Conservation (phyloP, 108 stramenopile genomes). For the Nitzschia putrida region DNA sequence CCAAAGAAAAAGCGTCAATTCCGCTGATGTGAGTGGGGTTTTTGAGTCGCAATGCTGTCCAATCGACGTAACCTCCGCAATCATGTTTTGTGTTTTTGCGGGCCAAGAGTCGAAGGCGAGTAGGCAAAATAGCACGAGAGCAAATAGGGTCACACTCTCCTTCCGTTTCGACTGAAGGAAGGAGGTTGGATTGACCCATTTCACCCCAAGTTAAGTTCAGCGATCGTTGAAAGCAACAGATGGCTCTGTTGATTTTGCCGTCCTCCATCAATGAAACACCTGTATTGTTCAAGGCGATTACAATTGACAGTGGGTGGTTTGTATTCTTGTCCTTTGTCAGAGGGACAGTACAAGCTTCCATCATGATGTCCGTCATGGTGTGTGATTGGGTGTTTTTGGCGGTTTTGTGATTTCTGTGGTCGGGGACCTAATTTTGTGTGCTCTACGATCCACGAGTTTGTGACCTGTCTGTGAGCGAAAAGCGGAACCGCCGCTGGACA, state of each 20-base stretch:
- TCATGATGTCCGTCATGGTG: no score
- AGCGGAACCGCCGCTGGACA: no score
- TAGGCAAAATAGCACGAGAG: neutral
- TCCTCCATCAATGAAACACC: slow-evolving; percentile 15
- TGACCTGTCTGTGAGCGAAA: no score
- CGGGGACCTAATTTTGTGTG: no score
- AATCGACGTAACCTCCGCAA: neutral
- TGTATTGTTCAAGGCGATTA: slow-evolving; percentile 4
- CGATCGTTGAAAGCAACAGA: neutral
- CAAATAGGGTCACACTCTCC: neutral
- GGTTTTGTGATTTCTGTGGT: no score
- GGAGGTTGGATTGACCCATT: neutral
- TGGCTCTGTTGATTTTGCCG: slow-evolving; percentile 1
- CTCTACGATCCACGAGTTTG: no score
- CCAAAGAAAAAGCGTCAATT: neutral
- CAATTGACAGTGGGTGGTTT: neutral
- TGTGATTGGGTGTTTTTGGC: no score
- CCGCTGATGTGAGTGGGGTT: neutral
- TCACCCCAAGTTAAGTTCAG: neutral
- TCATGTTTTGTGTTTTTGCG: neutral
- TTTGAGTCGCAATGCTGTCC: slow-evolving; percentile 7
- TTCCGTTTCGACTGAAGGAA: neutral
- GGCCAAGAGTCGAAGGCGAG: neutral
- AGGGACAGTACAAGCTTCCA: neutral
- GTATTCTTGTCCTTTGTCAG: neutral